phyloP scores from a whole-genome alignment of 2,329 filamentous ascomycete species.

The Alternaria sp. region DNA sequence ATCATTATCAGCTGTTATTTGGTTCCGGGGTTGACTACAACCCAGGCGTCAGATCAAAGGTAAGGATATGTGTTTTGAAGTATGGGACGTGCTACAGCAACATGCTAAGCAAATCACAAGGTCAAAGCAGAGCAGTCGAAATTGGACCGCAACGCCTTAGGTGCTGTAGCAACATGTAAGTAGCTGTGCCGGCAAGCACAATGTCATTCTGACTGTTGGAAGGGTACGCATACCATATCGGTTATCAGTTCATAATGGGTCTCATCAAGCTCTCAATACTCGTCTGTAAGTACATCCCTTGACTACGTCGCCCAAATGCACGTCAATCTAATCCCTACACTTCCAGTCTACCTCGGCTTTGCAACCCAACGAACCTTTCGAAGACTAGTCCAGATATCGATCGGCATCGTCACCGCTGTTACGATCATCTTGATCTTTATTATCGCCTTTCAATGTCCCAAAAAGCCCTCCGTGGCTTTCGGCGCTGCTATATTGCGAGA shows the following conservation, averaged over 20 bases:
- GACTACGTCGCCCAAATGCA: background rate
- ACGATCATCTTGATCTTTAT: conserved; percentile 22
- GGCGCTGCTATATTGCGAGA: conserved; percentile 18
- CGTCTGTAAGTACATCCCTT: conserved; percentile 1
- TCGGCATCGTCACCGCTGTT: conserved; percentile 16
- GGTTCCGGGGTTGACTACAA: conserved; percentile 23
- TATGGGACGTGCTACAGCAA: background rate
- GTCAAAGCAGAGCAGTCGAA: background rate
- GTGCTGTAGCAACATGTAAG: conserved; percentile 22
- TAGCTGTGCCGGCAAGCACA: background rate
- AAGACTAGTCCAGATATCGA: conserved; percentile 20
- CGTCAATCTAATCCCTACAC: background rate
- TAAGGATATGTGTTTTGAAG: background rate
- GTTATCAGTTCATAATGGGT: conserved; percentile 29
- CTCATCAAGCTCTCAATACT: conserved; percentile 37
- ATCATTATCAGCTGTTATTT: conserved; percentile 34
- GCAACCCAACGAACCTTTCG: conserved; percentile 30
- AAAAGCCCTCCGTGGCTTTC: conserved; percentile 18
- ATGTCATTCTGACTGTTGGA: background rate
- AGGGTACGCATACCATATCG: conserved; percentile 35
- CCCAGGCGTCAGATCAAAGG: background rate
- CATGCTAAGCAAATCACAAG: background rate
- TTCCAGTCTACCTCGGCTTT: conserved; percentile 28
- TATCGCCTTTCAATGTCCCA: conserved; percentile 31
- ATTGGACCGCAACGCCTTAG: background rate